These are phyloP conservation scores for Acanthamoeba lenticulata DNA, from an alignment of 208 protist genomes.

Conservation along the genomic window DNA sequence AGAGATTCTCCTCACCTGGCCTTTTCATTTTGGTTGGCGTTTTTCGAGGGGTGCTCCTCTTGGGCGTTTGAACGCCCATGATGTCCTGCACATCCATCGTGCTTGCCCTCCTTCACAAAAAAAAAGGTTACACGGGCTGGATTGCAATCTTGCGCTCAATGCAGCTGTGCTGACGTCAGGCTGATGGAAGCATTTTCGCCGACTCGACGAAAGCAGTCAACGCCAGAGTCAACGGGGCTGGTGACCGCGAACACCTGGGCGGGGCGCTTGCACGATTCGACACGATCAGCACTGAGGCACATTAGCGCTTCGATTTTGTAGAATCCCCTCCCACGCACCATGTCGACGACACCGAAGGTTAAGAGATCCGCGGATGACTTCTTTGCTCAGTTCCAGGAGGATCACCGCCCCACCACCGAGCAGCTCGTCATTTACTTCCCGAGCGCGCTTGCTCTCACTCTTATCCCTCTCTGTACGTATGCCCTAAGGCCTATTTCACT, in stretches of 20 bases:
- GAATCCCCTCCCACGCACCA: background rate
- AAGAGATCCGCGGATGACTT: background rate
- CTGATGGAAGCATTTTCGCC: background rate
- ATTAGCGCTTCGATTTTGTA: background rate
- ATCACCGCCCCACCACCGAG: conserved; percentile 27
- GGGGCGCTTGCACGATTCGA: background rate
- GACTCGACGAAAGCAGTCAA: conserved; percentile 15
- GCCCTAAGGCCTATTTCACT: background rate
- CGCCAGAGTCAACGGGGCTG: background rate
- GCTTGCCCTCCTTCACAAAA: background rate
- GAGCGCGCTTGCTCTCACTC: conserved; percentile 24
- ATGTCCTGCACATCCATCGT: conserved; percentile 70
- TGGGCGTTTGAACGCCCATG: conserved; percentile 42
- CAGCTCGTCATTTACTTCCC: conserved; percentile 49
- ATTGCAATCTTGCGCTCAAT: too few relatives aligned
- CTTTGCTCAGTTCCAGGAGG: conserved; percentile 15
- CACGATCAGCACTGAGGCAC: background rate
- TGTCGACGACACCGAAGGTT: background rate
- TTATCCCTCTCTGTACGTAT: conserved; percentile 28
- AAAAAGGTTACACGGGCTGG: too few relatives aligned
- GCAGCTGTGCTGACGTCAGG: background rate
- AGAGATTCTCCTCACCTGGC: background rate
- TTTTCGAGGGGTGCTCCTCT: background rate
- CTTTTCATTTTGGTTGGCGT: background rate
- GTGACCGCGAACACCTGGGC: background rate